Evolutionary conservation across 2,329 filamentous ascomycete genomes (phyloP).

Genomic region (Calonectria hongkongensis): DNA sequence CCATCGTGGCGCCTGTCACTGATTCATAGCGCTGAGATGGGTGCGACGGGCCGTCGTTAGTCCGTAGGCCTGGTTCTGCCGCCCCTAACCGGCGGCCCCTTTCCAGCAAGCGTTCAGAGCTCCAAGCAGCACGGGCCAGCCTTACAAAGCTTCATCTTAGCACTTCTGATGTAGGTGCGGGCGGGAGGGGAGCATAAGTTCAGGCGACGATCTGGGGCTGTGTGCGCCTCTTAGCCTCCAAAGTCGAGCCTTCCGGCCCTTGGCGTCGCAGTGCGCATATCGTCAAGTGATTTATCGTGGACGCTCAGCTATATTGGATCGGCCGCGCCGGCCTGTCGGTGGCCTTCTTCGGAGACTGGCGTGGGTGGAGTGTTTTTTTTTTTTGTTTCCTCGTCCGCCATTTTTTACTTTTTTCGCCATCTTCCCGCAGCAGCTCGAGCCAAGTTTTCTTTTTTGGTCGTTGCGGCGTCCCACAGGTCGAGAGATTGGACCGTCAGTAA

Average conservation of each 20-base stretch:
- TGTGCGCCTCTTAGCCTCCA: constrained; percentile 12
- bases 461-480: constrained; percentile 7
- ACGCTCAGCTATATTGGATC: constrained; percentile 33
- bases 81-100: not conserved
- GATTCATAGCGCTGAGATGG: constrained; percentile 2
- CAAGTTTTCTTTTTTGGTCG: constrained; percentile 25
- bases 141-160: constrained; percentile 26
- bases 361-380: constrained; percentile 16
- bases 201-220: constrained; percentile 33
- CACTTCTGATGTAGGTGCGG: constrained; percentile 19
- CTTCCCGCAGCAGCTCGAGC: constrained; percentile 3
- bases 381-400: not conserved
- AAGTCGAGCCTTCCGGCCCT: not conserved
- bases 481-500: constrained; percentile 12
- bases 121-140: constrained; percentile 19
- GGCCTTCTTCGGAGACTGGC: not conserved
- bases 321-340: constrained; percentile 18
- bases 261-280: constrained; percentile 16
- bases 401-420: constrained; percentile 16
- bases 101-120: constrained; percentile 2
- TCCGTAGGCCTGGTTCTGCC: constrained; percentile 11
- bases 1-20: constrained; percentile 5
- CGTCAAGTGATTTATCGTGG: constrained; percentile 10
- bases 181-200: constrained; percentile 26
- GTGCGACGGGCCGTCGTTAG: constrained; percentile 21